These are phyloP conservation scores for Botryotinia narcissicola DNA, from an alignment of 2,329 filamentous ascomycete species.

Conservation along the genomic window DNA sequence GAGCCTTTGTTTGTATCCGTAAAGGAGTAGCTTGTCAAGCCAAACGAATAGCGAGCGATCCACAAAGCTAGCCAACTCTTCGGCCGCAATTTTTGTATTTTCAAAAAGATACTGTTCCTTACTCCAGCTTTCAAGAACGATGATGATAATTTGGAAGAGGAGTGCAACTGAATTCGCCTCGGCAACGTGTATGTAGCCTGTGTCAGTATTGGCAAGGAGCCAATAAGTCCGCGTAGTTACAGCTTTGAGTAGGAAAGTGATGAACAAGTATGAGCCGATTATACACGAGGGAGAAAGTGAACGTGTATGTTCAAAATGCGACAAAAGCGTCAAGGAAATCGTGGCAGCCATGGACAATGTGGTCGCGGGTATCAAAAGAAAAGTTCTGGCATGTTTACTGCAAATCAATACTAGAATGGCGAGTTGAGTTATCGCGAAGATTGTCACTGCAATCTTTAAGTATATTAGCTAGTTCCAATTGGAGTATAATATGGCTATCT, in stretches of 20 bases:
- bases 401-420: not conserved
- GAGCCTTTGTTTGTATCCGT: not conserved
- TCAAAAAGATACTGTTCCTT: constrained; percentile 42
- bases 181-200: constrained; percentile 35
- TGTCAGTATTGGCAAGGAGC: constrained; percentile 31
- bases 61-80: constrained; percentile 40
- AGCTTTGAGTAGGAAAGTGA: constrained; percentile 31
- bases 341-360: constrained; percentile 25
- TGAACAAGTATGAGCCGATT: constrained; percentile 29
- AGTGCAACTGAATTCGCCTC: constrained; percentile 36
- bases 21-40: constrained; percentile 25
- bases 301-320: constrained; percentile 29
- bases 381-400: not conserved
- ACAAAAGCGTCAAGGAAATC: constrained; percentile 25
- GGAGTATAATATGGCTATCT: not conserved
- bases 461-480: not conserved
- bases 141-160: constrained; percentile 38
- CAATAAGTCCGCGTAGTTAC: constrained; percentile 28
- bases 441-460: not conserved
- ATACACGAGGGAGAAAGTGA: constrained; percentile 29
- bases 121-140: constrained; percentile 38
- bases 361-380: constrained; percentile 16
- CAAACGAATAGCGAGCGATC: constrained; percentile 41
- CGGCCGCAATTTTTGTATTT: constrained; percentile 42
- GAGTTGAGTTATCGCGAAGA: not conserved